A percentile compares a stretch with the other conserved stretches of the same genome.
Evolutionary conservation across 805 yeast genomes (phyloP).

Genomic region (Cyberlindnera meyerae): DNA sequence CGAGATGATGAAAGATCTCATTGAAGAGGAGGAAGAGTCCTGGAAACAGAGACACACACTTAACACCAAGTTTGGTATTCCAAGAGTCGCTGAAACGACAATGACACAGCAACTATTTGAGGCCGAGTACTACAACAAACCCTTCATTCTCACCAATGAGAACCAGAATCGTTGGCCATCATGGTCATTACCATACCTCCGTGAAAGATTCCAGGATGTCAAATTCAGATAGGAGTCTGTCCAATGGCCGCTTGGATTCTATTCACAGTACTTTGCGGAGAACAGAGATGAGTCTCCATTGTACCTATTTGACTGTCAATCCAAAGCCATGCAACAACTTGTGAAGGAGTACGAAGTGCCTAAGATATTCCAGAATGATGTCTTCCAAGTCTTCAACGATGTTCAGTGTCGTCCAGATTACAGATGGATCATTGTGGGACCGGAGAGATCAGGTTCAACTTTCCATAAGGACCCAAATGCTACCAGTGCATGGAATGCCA

Average conservation of each 20-base stretch:
- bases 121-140: slow-evolving; percentile 42
- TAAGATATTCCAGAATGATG: slow-evolving; percentile 49
- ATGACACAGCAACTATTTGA: slow-evolving; percentile 45
- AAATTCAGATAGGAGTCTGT: slow-evolving; percentile 82
- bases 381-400: slow-evolving; percentile 49
- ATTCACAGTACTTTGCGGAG: slow-evolving; percentile 50
- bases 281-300: slow-evolving; percentile 82
- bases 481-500: slow-evolving; percentile 89
- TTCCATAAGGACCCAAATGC: slow-evolving; percentile 92
- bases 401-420: slow-evolving; percentile 71
- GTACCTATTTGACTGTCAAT: slow-evolving; percentile 78
- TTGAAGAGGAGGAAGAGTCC: slow-evolving; percentile 39
- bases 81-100: slow-evolving; percentile 42
- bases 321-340: slow-evolving; percentile 57
- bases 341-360: slow-evolving; percentile 53
- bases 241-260: slow-evolving; percentile 65
- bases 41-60: slow-evolving; percentile 19
- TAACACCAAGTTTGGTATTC: slow-evolving; percentile 36
- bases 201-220: slow-evolving; percentile 50
- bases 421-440: slow-evolving; percentile 89
- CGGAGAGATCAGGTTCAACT: slow-evolving; percentile 76
- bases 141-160: slow-evolving; percentile 52
- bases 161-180: slow-evolving; percentile 49
- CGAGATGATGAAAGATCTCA: slow-evolving; percentile 41
- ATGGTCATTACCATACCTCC: slow-evolving; percentile 53